A percentile compares a stretch with the other conserved stretches of the same genome.
phyloP scores from a whole-genome alignment of 345 rosid species.

The Citrus cavaleriei region DNA sequence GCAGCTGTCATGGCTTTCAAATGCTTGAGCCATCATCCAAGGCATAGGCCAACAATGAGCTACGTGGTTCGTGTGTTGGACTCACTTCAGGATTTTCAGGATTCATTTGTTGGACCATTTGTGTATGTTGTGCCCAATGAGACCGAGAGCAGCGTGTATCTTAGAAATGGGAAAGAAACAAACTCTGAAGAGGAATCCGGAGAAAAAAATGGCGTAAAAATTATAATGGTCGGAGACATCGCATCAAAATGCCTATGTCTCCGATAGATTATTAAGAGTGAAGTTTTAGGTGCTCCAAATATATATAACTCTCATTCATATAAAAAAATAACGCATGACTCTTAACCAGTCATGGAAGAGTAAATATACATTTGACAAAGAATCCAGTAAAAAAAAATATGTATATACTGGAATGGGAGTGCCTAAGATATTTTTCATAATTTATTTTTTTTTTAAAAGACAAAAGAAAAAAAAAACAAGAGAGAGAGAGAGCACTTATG shows the following conservation, averaged over 20 bases:
- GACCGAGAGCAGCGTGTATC: constrained; percentile 11
- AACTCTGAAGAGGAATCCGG: constrained; percentile 2
- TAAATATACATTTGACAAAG: no score
- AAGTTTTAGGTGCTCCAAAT: neutral
- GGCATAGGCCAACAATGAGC: constrained; percentile 62
- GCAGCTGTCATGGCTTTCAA: constrained; percentile 52
- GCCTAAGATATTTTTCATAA: no score
- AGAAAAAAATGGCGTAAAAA: neutral
- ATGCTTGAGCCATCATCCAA: constrained; percentile 64
- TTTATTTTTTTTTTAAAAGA: no score
- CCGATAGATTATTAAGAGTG: constrained; percentile 15
- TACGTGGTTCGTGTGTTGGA: constrained; percentile 57
- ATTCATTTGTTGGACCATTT: constrained; percentile 28
- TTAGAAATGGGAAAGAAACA: neutral
- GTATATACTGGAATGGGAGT: no score
- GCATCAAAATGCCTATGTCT: constrained; percentile 26
- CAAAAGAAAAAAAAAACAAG: no score
- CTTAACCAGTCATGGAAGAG: no score
- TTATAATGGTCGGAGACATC: constrained; percentile 10
- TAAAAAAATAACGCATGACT: no score
- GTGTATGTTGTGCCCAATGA: constrained; percentile 44
- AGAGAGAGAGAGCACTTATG: no score
- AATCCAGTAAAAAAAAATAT: no score
- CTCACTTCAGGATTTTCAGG: constrained; percentile 52
- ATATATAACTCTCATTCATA: no score